Evolutionary conservation across 305 asterid genomes (phyloP).

Genomic region (Solanum hybrid): DNA sequence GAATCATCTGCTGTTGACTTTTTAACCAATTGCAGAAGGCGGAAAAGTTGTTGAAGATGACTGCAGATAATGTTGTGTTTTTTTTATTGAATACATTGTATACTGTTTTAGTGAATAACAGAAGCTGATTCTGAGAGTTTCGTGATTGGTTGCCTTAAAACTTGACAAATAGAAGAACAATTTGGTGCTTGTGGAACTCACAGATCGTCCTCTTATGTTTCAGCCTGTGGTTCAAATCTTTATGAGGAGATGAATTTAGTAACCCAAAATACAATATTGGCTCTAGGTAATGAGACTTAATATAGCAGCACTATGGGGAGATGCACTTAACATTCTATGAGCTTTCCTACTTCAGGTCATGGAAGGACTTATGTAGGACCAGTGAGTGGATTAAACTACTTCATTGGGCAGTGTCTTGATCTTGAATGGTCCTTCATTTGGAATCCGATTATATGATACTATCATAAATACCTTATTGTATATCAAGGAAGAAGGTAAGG

Average conservation of each 20-base stretch:
- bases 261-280: not conserved
- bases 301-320: not conserved
- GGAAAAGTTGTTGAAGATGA: not conserved
- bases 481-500: not conserved
- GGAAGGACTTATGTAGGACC: not conserved
- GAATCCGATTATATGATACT: not conserved
- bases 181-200: not conserved
- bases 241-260: not conserved
- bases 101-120: not conserved
- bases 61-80: not conserved
- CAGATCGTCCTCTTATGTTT: not conserved
- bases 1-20: not conserved
- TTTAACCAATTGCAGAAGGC: not conserved
- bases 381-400: not conserved
- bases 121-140: not conserved
- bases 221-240: not conserved
- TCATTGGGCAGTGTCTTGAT: not conserved
- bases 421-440: not conserved
- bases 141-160: not conserved
- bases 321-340: not conserved
- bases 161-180: not conserved
- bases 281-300: not conserved
- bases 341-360: not conserved
- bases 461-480: not conserved
- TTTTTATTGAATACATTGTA: not conserved